Conservation (phyloP, 164 flowering plant genomes). For the Protea cynaroides region DNA sequence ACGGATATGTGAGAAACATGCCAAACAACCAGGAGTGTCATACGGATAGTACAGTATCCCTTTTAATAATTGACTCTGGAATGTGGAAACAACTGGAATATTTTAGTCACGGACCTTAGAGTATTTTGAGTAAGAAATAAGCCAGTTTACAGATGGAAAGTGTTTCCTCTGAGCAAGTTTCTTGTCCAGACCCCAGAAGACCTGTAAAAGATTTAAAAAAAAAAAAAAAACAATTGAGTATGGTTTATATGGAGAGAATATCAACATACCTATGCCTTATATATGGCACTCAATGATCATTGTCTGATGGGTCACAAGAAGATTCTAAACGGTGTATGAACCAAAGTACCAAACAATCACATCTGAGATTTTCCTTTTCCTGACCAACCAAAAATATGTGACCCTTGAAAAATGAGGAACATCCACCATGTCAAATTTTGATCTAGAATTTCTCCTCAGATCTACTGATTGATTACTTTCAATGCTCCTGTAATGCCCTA, state of each 20-base stretch:
- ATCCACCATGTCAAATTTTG: background rate
- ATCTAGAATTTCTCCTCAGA: too few species aligned
- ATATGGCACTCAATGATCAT: background rate
- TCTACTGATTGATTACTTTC: too few species aligned
- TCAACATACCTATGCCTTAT: background rate
- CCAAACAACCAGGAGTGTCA: background rate
- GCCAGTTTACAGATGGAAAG: slow-evolving; percentile 99
- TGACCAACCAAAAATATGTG: background rate
- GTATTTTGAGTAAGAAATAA: slow-evolving; percentile 95
- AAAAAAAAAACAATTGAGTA: background rate
- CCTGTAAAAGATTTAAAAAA: slow-evolving; percentile 36
- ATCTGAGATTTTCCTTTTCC: background rate
- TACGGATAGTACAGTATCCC: background rate
- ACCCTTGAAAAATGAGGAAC: background rate
- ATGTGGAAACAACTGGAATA: background rate
- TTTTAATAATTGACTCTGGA: background rate
- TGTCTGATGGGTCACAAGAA: background rate
- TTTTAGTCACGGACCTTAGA: slow-evolving; percentile 48
- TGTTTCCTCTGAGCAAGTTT: slow-evolving; percentile 99
- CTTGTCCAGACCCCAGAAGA: slow-evolving; percentile 99
- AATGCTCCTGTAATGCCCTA: too few species aligned
- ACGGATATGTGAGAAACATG: slow-evolving; percentile 2
- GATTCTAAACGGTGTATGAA: background rate
- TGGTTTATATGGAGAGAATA: background rate
- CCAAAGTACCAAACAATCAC: background rate